phyloP scores from a whole-genome alignment of 1,284 basidiomycete species.

The Ustilago lituana region DNA sequence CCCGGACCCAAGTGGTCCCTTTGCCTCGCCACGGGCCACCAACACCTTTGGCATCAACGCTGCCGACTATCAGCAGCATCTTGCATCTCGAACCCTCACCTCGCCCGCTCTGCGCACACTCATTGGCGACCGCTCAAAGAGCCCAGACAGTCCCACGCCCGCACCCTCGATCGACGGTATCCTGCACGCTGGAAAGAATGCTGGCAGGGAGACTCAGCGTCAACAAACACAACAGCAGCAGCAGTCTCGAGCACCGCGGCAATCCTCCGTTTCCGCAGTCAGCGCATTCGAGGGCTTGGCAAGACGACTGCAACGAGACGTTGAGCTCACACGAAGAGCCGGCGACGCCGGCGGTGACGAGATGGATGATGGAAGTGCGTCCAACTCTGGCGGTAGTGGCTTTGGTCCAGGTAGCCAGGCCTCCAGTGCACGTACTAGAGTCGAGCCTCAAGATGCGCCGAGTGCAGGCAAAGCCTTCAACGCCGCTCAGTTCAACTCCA shows the following conservation, averaged over 20 bases:
- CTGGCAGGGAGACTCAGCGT: slow-evolving; percentile 8
- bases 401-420: slow-evolving; percentile 51
- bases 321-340: slow-evolving; percentile 28
- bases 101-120: slow-evolving; percentile 44
- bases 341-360: slow-evolving; percentile 22
- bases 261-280: slow-evolving; percentile 14
- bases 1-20: slow-evolving; percentile 29
- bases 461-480: slow-evolving; percentile 15
- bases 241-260: slow-evolving; percentile 22
- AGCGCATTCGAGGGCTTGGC: slow-evolving; percentile 46
- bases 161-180: slow-evolving; percentile 43
- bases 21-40: slow-evolving; percentile 32
- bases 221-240: slow-evolving; percentile 12
- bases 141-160: slow-evolving; percentile 46
- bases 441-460: slow-evolving; percentile 12
- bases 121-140: slow-evolving; percentile 46
- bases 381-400: slow-evolving; percentile 49
- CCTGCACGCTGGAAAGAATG: slow-evolving; percentile 20
- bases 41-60: slow-evolving; percentile 44
- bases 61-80: slow-evolving; percentile 46
- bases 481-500: slow-evolving; percentile 26
- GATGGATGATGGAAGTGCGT: slow-evolving; percentile 29
- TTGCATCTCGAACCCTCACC: slow-evolving; percentile 41
- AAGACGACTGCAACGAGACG: slow-evolving; percentile 40
- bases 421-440: slow-evolving; percentile 43